Percentiles rank a stretch among this genome's conserved stretches.
Evolutionary conservation across 2,329 filamentous ascomycete genomes (phyloP).

Genomic region (Chalaropsis thielavioides): DNA sequence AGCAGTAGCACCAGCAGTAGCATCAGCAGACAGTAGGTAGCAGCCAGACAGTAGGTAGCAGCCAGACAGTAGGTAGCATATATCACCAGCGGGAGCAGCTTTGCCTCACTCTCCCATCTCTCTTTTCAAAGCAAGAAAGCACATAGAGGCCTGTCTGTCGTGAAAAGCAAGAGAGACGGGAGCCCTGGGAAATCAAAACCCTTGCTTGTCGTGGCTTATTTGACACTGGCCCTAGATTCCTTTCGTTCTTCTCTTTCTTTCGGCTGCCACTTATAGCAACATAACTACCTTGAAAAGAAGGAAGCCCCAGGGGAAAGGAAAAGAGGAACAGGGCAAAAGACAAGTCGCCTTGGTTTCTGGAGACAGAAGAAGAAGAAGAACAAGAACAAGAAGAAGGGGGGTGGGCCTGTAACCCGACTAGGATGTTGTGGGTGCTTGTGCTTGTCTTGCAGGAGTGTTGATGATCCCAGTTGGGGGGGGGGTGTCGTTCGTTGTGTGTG

Average conservation of each 20-base stretch:
- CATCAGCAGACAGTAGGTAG: not conserved
- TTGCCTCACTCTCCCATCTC: not conserved
- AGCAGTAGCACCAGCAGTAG: too few relatives aligned
- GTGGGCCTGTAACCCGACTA: not conserved
- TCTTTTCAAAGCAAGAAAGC: not conserved
- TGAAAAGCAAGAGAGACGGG: not conserved
- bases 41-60: not conserved
- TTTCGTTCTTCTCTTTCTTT: not conserved
- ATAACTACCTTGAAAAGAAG: not conserved
- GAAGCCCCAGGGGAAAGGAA: not conserved
- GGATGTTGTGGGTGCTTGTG: not conserved
- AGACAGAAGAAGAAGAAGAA: not conserved
- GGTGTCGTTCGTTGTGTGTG: not conserved
- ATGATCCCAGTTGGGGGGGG: not conserved
- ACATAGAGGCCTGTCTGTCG: not conserved
- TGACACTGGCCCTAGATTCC: constrained; percentile 2
- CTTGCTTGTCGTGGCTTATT: constrained; percentile 2
- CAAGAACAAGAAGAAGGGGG: not conserved
- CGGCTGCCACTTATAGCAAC: constrained; percentile 9
- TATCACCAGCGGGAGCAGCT: too few relatives aligned
- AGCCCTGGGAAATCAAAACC: not conserved
- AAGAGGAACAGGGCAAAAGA: not conserved
- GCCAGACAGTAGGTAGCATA: too few relatives aligned
- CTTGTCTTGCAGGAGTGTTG: not conserved
- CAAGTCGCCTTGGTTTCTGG: not conserved